Evolutionary conservation across 345 rosid genomes (phyloP).

Genomic region (Arabidopsis arenosa): DNA sequence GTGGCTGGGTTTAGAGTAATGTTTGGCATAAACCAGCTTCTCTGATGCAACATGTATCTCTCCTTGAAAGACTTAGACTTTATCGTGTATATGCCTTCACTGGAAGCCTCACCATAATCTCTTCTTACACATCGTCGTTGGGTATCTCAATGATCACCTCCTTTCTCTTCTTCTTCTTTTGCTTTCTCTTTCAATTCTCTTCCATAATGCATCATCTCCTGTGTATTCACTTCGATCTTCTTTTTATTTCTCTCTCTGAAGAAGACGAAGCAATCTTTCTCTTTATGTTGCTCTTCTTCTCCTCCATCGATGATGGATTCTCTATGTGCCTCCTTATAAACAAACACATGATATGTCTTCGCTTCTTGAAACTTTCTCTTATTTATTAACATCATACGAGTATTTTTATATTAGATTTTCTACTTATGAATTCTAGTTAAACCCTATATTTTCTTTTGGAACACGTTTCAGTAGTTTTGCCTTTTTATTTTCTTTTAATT

Average conservation of each 20-base stretch:
- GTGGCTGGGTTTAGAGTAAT: slow-evolving; percentile 3
- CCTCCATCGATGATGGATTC: not conserved
- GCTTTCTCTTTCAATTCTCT: not conserved
- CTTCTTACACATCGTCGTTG: not conserved
- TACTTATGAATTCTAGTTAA: no score
- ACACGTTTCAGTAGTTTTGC: no score
- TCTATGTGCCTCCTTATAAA: not conserved
- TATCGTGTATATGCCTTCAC: no score
- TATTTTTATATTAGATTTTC: no score
- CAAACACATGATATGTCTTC: no score
- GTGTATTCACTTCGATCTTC: not conserved
- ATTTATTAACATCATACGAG: no score
- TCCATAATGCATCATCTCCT: not conserved
- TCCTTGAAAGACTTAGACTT: no score
- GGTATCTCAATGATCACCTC: not conserved
- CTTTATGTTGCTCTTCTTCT: not conserved
- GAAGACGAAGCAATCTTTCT: not conserved
- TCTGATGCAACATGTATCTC: no score
- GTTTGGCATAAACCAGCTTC: not conserved
- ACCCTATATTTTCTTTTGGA: no score
- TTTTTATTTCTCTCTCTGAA: not conserved
- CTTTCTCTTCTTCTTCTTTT: not conserved
- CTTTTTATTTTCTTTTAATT: no score
- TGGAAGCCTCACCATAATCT: no score
- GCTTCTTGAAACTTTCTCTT: no score